phyloP scores from a whole-genome alignment of 192 early-diverging fungal species.

The Blastocladiella britannica region DNA sequence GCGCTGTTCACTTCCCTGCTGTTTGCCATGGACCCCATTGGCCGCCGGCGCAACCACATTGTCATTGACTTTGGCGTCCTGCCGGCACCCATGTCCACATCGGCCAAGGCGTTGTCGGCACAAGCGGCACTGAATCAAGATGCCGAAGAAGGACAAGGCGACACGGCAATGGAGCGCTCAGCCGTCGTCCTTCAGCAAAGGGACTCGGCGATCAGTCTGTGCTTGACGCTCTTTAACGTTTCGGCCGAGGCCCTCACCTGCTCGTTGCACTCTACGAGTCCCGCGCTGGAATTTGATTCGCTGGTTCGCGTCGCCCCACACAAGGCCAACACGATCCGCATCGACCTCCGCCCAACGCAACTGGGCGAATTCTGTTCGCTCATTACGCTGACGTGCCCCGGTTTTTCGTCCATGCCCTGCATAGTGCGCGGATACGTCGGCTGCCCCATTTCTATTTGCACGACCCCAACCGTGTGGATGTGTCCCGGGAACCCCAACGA shows the following conservation, averaged over 20 bases:
- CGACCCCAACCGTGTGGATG: conserved; percentile 10
- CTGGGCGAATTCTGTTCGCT: conserved; percentile 11
- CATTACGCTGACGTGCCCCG: conserved; percentile 36
- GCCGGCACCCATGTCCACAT: too few species aligned
- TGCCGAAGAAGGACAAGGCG: too few species aligned
- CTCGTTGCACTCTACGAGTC: not conserved
- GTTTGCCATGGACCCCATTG: conserved; percentile 18
- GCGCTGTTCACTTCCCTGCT: conserved; percentile 3
- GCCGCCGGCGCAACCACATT: conserved; percentile 7
- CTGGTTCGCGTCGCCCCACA: conserved; percentile 25
- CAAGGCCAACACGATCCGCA: conserved; percentile 32
- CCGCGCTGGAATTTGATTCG: not conserved
- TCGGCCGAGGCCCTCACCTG: conserved; percentile 18
- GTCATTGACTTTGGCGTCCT: conserved; percentile 36
- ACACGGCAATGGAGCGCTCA: too few species aligned
- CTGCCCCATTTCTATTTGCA: conserved; percentile 19
- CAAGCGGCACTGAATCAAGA: too few species aligned
- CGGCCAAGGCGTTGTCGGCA: too few species aligned
- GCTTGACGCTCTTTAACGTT: conserved; percentile 33
- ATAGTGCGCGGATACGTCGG: conserved; percentile 28
- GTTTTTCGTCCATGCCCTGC: conserved; percentile 33
- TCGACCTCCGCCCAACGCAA: conserved; percentile 8
- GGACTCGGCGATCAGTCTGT: conserved; percentile 1
- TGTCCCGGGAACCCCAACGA: not conserved
- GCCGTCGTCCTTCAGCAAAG: not conserved